Base-by-base conservation (phyloP, 768 basidiomycete genomes). In the Termitomyces sp. region DNA sequence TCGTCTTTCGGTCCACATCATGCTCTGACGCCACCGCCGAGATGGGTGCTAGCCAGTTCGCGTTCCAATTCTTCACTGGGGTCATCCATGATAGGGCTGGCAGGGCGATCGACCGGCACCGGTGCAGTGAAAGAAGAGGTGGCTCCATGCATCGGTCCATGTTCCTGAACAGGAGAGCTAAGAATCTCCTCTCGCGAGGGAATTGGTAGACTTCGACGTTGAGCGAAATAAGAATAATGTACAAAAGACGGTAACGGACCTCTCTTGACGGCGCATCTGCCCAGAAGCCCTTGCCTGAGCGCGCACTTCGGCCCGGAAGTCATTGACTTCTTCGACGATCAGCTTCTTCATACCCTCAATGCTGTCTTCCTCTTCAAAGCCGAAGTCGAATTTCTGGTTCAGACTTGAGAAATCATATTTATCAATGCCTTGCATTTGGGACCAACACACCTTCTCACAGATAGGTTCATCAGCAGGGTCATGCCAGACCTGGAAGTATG, bases 321-420 rank as follows among this genome's bases (percentile, higher is more conserved):
- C 72, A 62, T 86, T 86, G 43, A 98, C 96, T 73, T 98, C 96
- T 34, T 96, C 86, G 29, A 98, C 86, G 67, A 99, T 99, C 71
- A 98, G 75, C 64, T 84, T 86, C 76, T 96, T 93, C 97, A 99
- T 99, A 9, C 97, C 97, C 49, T 96, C 94, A 65, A 96, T 96
- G 60, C 86, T 87, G 62, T 99, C 97, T 75, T 98, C 97, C 65
- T 91, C 90, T 76, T 99, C 97, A 68, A 99, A 99, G 17, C 86
- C 82, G 70, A 99, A 98, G 74, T 98, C 94, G 67, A 99, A 98
- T 80, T 90, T 87, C 90, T 94, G 65, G 46, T 34, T 12, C 5
- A 51, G 17, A 45, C 15, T 42, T 31, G 65, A 40, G 54, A n/a
- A 45, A 56, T 42, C 15, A 34, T 14, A 29, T 42, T 32, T 25